Evolutionary conservation across 805 yeast genomes (phyloP), one percentile per base, ranked within the genome.

Genomic region (Candida lessepsii): DNA sequence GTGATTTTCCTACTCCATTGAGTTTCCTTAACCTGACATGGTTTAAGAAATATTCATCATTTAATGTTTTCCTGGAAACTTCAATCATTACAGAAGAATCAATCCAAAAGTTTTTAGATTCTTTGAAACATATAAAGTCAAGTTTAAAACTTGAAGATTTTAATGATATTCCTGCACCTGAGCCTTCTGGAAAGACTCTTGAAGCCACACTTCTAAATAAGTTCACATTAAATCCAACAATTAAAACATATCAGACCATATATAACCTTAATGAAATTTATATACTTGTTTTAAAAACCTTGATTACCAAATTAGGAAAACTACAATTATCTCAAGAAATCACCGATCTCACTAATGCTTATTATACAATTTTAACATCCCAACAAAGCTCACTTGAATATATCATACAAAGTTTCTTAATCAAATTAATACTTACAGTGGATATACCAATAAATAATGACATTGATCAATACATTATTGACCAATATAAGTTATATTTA

Each of bases 191-290:
- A 9, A 16, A 5, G 8, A 5, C 11, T 23, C 4, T 31, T 45
- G 40, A 9, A 28, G 26, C 23, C 37, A 29, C 42, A 34, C 17
- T 27, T 51, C 19, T 13, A 24, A 7, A 20, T 3, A 51, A 53
- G 23, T 59, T 62, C 36, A 53, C 54, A 9, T 32, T 45, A 6
- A 54, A 52, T 20, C 11, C 30, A 1, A 33, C 19, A 1, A 49
- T 61, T n/a, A 49, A 45, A 16, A 28, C 35, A 6, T 42, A 54
- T 29, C 70, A 65, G 35, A 33, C 38, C 3, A 34, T 46, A 9
- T 56, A 43, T 27, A 54, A 53, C 20, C 44, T 60, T 23, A 60
- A 64, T 42, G 18, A 47, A 10, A 47, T 54, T 5, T 29, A 57
- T 6, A 26, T 52, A 11, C 45, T 47, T 13, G 37, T 58, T 3